Conservation (phyloP, 345 rosid genomes). For the Eucalyptus marginata region DNA sequence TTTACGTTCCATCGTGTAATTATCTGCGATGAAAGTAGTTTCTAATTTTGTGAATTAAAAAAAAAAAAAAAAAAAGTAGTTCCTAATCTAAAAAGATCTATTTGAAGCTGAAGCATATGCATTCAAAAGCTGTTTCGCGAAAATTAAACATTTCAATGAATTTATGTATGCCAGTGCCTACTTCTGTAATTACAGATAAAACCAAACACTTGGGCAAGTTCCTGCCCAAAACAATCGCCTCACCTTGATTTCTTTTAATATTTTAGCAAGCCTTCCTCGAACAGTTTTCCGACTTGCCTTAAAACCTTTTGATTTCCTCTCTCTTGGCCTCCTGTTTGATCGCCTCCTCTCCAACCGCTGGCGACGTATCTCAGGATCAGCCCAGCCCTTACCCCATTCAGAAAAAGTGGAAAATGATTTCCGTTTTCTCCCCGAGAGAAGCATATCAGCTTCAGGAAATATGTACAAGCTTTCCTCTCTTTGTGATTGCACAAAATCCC, state of each 20-base stretch:
- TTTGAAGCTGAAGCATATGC: not conserved
- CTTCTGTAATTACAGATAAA: not conserved
- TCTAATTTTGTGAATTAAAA: not conserved
- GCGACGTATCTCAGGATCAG: slow-evolving; percentile 73
- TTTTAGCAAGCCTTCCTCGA: slow-evolving; percentile 30
- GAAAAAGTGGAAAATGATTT: slow-evolving; percentile 39
- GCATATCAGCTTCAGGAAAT: slow-evolving; percentile 85
- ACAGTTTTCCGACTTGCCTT: slow-evolving; percentile 16
- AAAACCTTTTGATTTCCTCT: slow-evolving; percentile 2
- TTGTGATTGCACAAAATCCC: slow-evolving; percentile 24
- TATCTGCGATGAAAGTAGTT: not conserved
- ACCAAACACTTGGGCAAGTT: not conserved
- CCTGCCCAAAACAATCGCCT: not conserved
- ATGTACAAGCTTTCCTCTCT: slow-evolving; percentile 27
- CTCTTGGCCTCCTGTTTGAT: slow-evolving; percentile 7
- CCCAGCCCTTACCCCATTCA: slow-evolving; percentile 90
- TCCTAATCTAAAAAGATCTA: not conserved
- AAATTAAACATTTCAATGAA: not conserved
- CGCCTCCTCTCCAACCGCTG: slow-evolving; percentile 28
- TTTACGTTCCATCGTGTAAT: not conserved
- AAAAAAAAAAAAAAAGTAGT: not conserved
- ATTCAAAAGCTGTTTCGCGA: not conserved
- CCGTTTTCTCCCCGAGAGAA: slow-evolving; percentile 20
- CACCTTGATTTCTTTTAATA: not conserved
- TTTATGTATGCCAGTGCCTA: not conserved